A percentile compares a stretch with the other conserved stretches of the same genome.
Conservation (phyloP, 768 basidiomycete genomes). For the Leccinum subgranulosum region DNA sequence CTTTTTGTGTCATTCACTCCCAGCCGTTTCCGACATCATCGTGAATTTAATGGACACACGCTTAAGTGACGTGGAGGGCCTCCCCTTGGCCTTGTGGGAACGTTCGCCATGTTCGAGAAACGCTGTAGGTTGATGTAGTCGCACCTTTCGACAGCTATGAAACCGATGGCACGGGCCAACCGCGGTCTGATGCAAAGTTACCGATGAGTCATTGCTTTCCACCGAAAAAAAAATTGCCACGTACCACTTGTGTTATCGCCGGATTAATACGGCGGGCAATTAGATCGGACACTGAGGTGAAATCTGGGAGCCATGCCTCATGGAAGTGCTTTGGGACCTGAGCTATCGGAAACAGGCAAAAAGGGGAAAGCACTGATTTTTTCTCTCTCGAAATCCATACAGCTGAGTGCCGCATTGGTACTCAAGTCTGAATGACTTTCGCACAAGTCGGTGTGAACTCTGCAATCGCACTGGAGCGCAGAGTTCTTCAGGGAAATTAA, state of each 20-base stretch:
- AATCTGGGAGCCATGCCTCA: constrained; percentile 1
- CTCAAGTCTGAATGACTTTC: constrained; percentile 1
- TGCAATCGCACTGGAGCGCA: neutral
- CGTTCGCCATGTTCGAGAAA: neutral
- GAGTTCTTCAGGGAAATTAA: constrained; percentile 1
- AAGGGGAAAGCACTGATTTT: neutral
- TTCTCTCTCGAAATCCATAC: constrained; percentile 9
- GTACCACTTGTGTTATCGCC: neutral
- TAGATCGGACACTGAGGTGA: neutral
- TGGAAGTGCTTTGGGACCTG: constrained; percentile 6
- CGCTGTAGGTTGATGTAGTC: neutral
- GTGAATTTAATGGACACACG: neutral
- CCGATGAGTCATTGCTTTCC: neutral
- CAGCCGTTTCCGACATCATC: neutral
- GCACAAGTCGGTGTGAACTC: constrained; percentile 8
- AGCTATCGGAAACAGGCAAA: constrained; percentile 4
- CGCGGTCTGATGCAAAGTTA: neutral
- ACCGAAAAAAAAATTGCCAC: neutral
- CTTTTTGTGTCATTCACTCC: constrained; percentile 1
- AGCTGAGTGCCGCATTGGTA: neutral
- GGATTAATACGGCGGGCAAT: neutral
- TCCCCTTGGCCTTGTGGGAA: neutral
- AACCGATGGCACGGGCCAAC: neutral
- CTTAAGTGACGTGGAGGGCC: neutral
- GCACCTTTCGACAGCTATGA: neutral